Percentiles rank a stretch among this genome's conserved stretches.
phyloP scores from a whole-genome alignment of 2,329 filamentous ascomycete genomes.

The Fonsecaea nubica region DNA sequence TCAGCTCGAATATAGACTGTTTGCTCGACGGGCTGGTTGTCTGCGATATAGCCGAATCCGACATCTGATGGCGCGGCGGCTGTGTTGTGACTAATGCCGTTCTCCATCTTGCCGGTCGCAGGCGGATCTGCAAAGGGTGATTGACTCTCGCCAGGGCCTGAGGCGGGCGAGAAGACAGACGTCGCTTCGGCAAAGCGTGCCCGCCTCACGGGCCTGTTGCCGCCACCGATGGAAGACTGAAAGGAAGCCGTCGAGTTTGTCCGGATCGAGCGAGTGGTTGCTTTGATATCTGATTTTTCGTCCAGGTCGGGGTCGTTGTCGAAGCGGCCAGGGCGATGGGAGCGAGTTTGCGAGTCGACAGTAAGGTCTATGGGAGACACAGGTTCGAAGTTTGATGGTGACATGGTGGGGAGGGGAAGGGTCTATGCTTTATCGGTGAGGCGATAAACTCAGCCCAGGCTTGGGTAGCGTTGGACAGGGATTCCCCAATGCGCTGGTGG shows the following conservation, averaged over 20 bases:
- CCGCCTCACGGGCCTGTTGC: slow-evolving; percentile 54
- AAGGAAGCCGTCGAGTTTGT: slow-evolving; percentile 42
- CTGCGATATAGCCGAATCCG: slow-evolving; percentile 86
- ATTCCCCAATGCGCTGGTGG: slow-evolving; percentile 22
- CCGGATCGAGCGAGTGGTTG: slow-evolving; percentile 34
- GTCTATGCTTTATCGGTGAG: slow-evolving; percentile 21
- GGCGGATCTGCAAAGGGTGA: slow-evolving; percentile 60
- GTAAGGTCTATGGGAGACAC: slow-evolving; percentile 51
- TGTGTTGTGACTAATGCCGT: slow-evolving; percentile 60
- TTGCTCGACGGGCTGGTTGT: slow-evolving; percentile 56
- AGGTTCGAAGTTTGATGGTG: slow-evolving; percentile 43
- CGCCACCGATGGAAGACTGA: slow-evolving; percentile 46
- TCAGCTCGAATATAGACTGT: slow-evolving; percentile 59
- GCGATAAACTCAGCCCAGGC: slow-evolving; percentile 16
- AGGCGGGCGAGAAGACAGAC: slow-evolving; percentile 66
- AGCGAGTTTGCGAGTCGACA: slow-evolving; percentile 42
- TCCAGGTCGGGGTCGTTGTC: slow-evolving; percentile 36
- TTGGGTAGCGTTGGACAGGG: slow-evolving; percentile 26
- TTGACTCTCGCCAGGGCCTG: slow-evolving; percentile 53
- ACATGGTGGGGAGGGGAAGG: slow-evolving; percentile 39
- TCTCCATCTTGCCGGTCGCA: slow-evolving; percentile 41
- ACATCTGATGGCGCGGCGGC: slow-evolving; percentile 73
- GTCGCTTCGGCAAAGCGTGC: slow-evolving; percentile 71
- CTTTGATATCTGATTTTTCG: slow-evolving; percentile 39
- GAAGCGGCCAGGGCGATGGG: slow-evolving; percentile 42